Base-by-base conservation (phyloP, 2,329 filamentous ascomycete species). In the Penicillium aurantiogriseum region DNA sequence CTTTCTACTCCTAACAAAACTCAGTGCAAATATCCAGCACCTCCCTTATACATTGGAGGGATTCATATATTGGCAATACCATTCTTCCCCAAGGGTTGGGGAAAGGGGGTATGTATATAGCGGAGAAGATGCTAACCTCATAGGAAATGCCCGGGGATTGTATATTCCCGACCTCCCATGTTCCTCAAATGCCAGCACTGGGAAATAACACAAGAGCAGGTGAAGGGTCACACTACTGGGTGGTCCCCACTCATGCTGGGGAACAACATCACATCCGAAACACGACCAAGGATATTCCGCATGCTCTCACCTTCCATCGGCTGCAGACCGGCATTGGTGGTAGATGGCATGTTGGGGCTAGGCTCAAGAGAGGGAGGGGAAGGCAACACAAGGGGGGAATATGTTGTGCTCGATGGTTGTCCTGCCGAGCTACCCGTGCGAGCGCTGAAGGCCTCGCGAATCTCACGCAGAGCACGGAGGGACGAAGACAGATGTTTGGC, bases 231-330 rank as follows among this genome's bases (percentile, higher is more conserved):
- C 2, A 51, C 49, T 17, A 50, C 33, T 2, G 63, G 58, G 3
- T 51, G 35, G 11, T 50, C 19, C 2, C 62, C 64, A 29, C 59
- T 63, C 67, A 72, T 69, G 29, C 57, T 72, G 15, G 71, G 71
- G 53, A 74, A 74, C 33, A 72, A 57, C 71, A 74, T 74, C 35
- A 73, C 71, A 42, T 73, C 69, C 33, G 71, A 72, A 11, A 74
- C 71, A 21, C 64, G 67, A 50, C 67, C 70, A 10, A 74, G 56
- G 43, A 74, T 74, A 45, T 69, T 66, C 43, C 63, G 67, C 61
- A 73, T 71, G 43, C 65, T 62, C 47, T 62, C 58, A 23, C 69
- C 66, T 31, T 70, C 66, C n/a, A 59, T 43, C 9, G 58, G 50
- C 50, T 58, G 57, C 25, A 17, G 11, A 11, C 48, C 36, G 4